Percentiles rank a stretch among this genome's conserved stretches.
Conservation (phyloP, 2,329 filamentous ascomycete species). For the Colletotrichum sp. region DNA sequence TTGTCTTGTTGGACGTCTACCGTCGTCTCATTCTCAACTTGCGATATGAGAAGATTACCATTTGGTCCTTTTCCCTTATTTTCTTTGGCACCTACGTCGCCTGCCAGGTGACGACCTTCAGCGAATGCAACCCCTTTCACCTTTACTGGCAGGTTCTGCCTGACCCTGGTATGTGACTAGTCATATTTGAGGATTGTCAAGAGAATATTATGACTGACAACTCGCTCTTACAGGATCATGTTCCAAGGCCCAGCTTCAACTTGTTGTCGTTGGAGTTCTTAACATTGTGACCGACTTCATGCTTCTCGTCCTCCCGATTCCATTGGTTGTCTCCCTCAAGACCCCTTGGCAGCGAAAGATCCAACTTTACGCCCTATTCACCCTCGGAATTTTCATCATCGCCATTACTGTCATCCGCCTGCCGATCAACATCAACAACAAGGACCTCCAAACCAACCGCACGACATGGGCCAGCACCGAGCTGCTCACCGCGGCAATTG, state of each 20-base stretch:
- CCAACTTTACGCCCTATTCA: slow-evolving; percentile 37
- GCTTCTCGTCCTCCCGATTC: slow-evolving; percentile 32
- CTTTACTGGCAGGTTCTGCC: slow-evolving; percentile 63
- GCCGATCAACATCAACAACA: slow-evolving; percentile 38
- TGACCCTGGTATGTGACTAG: slow-evolving; percentile 31
- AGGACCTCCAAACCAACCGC: slow-evolving; percentile 37
- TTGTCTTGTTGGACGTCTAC: slow-evolving; percentile 31
- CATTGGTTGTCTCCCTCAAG: slow-evolving; percentile 32
- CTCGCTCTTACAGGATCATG: slow-evolving; percentile 24
- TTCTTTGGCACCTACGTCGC: slow-evolving; percentile 33
- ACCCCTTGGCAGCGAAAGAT: slow-evolving; percentile 32
- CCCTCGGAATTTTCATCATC: slow-evolving; percentile 43
- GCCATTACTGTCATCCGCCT: slow-evolving; percentile 42
- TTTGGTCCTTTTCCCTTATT: slow-evolving; percentile 28
- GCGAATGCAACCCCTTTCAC: slow-evolving; percentile 48
- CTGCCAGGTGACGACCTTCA: slow-evolving; percentile 36
- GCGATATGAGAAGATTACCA: slow-evolving; percentile 26
- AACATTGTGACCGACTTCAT: slow-evolving; percentile 37
- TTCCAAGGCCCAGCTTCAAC: slow-evolving; percentile 33
- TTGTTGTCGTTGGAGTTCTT: slow-evolving; percentile 34
- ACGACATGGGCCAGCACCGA: slow-evolving; percentile 43
- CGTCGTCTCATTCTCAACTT: slow-evolving; percentile 27
- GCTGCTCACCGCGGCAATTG: slow-evolving; percentile 27
- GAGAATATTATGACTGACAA: background rate
- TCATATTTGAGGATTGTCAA: background rate